Evolutionary conservation across 768 basidiomycete genomes (phyloP).

Genomic region (Mycena alexandri): DNA sequence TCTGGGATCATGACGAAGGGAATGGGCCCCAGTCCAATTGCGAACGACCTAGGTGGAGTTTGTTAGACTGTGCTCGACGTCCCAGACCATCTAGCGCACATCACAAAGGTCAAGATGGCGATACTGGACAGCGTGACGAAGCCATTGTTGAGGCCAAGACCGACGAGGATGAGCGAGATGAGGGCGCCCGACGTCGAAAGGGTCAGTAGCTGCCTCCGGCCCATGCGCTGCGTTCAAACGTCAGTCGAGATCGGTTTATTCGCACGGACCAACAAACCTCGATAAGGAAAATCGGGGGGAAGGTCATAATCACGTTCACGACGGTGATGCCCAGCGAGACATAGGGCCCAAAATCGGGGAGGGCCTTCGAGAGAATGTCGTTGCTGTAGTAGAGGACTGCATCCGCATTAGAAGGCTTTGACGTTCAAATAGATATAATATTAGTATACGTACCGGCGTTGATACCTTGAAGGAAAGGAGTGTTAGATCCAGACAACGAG

Average conservation of each 20-base stretch:
- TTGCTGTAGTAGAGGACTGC: slow-evolving; percentile 93
- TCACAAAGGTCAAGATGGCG: slow-evolving; percentile 84
- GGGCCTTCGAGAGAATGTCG: slow-evolving; percentile 82
- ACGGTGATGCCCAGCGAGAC: slow-evolving; percentile 88
- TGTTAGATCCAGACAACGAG: slow-evolving; percentile 22
- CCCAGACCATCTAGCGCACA: slow-evolving; percentile 58
- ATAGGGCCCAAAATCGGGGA: slow-evolving; percentile 85
- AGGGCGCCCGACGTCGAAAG: slow-evolving; percentile 77
- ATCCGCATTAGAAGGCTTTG: slow-evolving; percentile 25
- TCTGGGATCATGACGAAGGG: slow-evolving; percentile 95
- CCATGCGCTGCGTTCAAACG: slow-evolving; percentile 66
- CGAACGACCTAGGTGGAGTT: slow-evolving; percentile 74
- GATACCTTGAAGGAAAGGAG: slow-evolving; percentile 62
- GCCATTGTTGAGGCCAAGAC: slow-evolving; percentile 76
- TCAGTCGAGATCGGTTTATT: slow-evolving; percentile 18
- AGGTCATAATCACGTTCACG: slow-evolving; percentile 87
- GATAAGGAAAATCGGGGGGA: slow-evolving; percentile 89
- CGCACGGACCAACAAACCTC: slow-evolving; percentile 64
- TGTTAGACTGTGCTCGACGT: slow-evolving; percentile 16
- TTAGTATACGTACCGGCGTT: slow-evolving; percentile 67
- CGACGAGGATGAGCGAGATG: slow-evolving; percentile 73
- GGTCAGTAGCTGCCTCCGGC: slow-evolving; percentile 76
- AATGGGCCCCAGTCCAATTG: slow-evolving; percentile 90
- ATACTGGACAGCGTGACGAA: slow-evolving; percentile 74
- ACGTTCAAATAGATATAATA: background rate